Conservation (phyloP, 2,329 filamentous ascomycete genomes). For the Ascosphaera apis region DNA sequence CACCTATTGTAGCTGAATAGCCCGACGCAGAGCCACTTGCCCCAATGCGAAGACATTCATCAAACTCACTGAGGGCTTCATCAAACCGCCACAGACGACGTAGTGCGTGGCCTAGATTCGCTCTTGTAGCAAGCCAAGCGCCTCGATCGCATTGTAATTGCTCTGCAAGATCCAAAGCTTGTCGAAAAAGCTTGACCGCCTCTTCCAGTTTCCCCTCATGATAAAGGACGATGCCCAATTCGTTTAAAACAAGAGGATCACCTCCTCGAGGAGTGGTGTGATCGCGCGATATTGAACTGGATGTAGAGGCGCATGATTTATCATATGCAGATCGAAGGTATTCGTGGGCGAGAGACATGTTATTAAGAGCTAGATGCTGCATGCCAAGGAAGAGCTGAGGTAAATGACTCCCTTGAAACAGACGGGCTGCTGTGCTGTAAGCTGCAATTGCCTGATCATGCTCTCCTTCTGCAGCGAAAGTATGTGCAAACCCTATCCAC, state of each 20-base stretch:
- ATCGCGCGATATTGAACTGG: constrained; percentile 10
- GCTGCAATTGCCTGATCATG: constrained; percentile 96
- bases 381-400: constrained; percentile 92
- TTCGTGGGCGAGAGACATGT: constrained; percentile 80
- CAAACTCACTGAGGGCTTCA: constrained; percentile 57
- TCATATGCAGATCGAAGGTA: constrained; percentile 72
- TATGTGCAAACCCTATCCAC: constrained; percentile 98
- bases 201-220: constrained; percentile 61
- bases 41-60: constrained; percentile 63
- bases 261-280: constrained; percentile 13
- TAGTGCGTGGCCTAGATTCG: constrained; percentile 75
- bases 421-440: constrained; percentile 77
- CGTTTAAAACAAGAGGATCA: constrained; percentile 79
- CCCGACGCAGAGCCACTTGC: constrained; percentile 51
- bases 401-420: constrained; percentile 93
- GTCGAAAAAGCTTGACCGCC: constrained; percentile 54
- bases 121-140: constrained; percentile 63
- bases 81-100: constrained; percentile 46
- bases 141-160: constrained; percentile 63
- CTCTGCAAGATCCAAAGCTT: constrained; percentile 52
- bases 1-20: constrained; percentile 41
- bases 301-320: constrained; percentile 24
- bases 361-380: constrained; percentile 93
- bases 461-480: constrained; percentile 90
- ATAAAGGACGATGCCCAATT: constrained; percentile 89